These are phyloP conservation scores for Manihot esculenta DNA, from an alignment of 441 rosid species.

Conservation along the genomic window DNA sequence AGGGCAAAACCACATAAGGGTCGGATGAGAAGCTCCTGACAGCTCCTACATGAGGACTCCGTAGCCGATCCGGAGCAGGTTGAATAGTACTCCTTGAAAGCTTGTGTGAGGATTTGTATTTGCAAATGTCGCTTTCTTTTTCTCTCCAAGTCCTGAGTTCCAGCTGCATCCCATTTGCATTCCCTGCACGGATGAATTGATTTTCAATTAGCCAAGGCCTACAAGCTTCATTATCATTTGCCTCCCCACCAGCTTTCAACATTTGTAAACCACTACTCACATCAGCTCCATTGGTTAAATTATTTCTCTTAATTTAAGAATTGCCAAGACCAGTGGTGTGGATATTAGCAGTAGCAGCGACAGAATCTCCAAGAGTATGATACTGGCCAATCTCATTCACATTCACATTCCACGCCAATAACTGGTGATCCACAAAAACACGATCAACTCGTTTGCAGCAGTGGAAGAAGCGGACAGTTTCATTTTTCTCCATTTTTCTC, in stretches of 20 bases:
- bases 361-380: slow-evolving; percentile 1
- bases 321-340: slow-evolving; percentile 6
- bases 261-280: slow-evolving; percentile 5
- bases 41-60: slow-evolving; percentile 5
- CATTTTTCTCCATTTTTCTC: too few relatives aligned
- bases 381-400: slow-evolving; percentile 3
- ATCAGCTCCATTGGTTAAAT: neutral
- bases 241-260: slow-evolving; percentile 4
- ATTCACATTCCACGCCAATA: neutral
- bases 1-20: slow-evolving; percentile 7
- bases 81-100: slow-evolving; percentile 16
- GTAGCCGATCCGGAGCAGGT: slow-evolving; percentile 19
- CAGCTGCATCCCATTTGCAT: neutral
- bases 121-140: neutral
- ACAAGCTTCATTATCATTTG: neutral
- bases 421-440: too few relatives aligned
- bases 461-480: too few relatives aligned
- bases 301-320: slow-evolving; percentile 4
- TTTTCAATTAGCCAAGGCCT: slow-evolving; percentile 4
- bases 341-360: neutral
- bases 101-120: slow-evolving; percentile 2
- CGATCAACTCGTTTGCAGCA: too few relatives aligned
- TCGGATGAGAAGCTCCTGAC: slow-evolving; percentile 13
- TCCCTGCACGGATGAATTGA: neutral
- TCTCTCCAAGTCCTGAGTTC: slow-evolving; percentile 5